Evolutionary conservation across 1,284 basidiomycete species (phyloP).

Genomic region (Schizophyllum amplum): DNA sequence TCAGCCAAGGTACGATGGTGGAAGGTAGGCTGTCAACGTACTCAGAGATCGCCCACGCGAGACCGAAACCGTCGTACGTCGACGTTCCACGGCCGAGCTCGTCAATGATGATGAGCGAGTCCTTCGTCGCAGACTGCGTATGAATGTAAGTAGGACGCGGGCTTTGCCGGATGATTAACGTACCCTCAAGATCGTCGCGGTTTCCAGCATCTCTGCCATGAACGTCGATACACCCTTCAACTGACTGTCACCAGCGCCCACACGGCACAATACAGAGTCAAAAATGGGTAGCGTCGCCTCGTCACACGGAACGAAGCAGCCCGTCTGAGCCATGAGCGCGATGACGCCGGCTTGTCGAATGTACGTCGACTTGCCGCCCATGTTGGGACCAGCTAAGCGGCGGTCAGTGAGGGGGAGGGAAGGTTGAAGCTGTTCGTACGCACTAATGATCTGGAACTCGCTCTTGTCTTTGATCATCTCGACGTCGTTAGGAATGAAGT

Average conservation of each 20-base stretch:
- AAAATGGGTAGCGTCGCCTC: constrained; percentile 87
- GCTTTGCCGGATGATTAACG: constrained; percentile 15
- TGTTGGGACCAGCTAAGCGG: constrained; percentile 81
- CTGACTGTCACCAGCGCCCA: constrained; percentile 97
- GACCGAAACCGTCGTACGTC: constrained; percentile 96
- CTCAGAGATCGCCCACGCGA: constrained; percentile 99
- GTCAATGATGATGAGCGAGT: constrained; percentile 97
- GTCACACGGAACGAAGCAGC: constrained; percentile 91
- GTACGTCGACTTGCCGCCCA: constrained; percentile 94
- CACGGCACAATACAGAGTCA: constrained; percentile 93
- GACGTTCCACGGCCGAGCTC: constrained; percentile 97
- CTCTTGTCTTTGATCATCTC: constrained; percentile 81
- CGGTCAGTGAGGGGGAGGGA: constrained; percentile 11
- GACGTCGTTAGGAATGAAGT: constrained; percentile 93
- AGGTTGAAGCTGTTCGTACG: too few species aligned
- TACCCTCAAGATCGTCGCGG: constrained; percentile 90
- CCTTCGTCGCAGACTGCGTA: constrained; percentile 75
- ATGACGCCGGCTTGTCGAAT: constrained; percentile 92
- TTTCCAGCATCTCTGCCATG: constrained; percentile 99
- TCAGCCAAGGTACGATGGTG: neutral
- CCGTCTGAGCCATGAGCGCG: constrained; percentile 91
- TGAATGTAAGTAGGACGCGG: neutral
- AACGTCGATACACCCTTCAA: constrained; percentile 98
- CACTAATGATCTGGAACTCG: constrained; percentile 85
- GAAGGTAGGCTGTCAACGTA: constrained; percentile 26